A percentile compares a stretch with the other conserved stretches of the same genome.
These are phyloP conservation scores for Flueggea neowawraea DNA, from an alignment of 441 rosid species.

Conservation along the genomic window DNA sequence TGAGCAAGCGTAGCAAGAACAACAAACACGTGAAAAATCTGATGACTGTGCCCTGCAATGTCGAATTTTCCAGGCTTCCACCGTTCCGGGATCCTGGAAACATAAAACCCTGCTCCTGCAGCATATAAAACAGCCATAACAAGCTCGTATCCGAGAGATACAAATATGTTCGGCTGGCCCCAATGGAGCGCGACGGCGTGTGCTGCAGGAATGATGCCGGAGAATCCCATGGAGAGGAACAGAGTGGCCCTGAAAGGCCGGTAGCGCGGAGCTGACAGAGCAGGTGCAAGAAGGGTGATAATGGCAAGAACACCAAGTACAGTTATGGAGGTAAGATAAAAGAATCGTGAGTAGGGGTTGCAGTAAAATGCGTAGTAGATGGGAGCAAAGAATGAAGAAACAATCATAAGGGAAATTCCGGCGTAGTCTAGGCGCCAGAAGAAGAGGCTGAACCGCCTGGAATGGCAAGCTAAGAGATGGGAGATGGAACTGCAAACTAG, in stretches of 20 bases:
- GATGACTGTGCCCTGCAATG: conserved; percentile 88
- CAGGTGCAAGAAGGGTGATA: conserved; percentile 73
- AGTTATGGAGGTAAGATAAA: conserved; percentile 64
- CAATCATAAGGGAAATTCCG: conserved; percentile 87
- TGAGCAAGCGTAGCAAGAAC: conserved; percentile 82
- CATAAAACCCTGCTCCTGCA: conserved; percentile 59
- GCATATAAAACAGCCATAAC: conserved; percentile 55
- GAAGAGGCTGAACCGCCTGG: conserved; percentile 65
- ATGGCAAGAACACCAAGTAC: conserved; percentile 57
- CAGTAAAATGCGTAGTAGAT: conserved; percentile 81
- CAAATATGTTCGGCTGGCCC: conserved; percentile 53
- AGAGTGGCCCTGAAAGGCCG: conserved; percentile 69
- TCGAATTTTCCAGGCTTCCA: conserved; percentile 93
- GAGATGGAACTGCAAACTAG: conserved; percentile 82
- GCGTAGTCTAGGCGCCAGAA: conserved; percentile 97
- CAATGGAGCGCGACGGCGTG: conserved; percentile 64
- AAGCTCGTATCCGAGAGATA: conserved; percentile 61
- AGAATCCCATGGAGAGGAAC: conserved; percentile 80
- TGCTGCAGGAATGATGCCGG: conserved; percentile 69
- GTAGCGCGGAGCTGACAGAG: conserved; percentile 49
- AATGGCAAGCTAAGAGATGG: conserved; percentile 92
- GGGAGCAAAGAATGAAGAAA: conserved; percentile 80
- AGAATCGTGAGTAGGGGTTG: conserved; percentile 43
- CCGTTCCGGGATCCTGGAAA: conserved; percentile 76
- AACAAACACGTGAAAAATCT: conserved; percentile 86